Evolutionary conservation across 2,329 filamentous ascomycete genomes (phyloP).

Genomic region (Gyromitra esculenta): DNA sequence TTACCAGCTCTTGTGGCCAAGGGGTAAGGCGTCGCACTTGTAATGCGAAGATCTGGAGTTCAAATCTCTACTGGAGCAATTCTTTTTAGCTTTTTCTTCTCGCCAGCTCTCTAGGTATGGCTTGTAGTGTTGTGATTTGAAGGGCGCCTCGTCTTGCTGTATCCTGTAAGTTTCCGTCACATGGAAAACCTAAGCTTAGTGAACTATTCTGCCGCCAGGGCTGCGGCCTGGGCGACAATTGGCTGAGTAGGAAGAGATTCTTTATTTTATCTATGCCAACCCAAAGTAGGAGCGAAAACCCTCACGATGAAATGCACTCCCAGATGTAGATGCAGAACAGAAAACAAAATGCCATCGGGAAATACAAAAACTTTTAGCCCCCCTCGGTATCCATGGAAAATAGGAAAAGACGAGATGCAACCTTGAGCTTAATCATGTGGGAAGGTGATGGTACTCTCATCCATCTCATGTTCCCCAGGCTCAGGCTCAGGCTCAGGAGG

Average conservation of each 20-base stretch:
- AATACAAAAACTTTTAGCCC: neutral
- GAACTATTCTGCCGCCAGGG: neutral
- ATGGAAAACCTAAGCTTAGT: neutral
- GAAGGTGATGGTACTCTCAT: neutral
- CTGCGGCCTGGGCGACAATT: neutral
- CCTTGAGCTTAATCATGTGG: neutral
- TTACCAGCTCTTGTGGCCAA: slow-evolving; percentile 59
- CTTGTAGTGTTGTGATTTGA: neutral
- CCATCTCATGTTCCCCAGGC: neutral
- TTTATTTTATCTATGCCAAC: slow-evolving; percentile 23
- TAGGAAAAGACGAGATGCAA: neutral
- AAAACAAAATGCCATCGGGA: neutral
- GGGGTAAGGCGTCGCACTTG: slow-evolving; percentile 61
- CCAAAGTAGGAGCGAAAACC: neutral
- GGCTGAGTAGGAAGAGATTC: slow-evolving; percentile 3
- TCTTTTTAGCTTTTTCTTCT: neutral
- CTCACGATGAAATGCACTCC: neutral
- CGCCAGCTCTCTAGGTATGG: neutral
- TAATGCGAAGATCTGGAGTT: slow-evolving; percentile 61
- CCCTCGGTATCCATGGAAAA: neutral
- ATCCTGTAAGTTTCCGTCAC: neutral
- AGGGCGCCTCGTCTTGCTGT: neutral
- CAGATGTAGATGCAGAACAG: neutral
- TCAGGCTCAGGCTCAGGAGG: slow-evolving; percentile 2
- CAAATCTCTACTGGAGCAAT: slow-evolving; percentile 59